These are phyloP conservation scores for Candida gorgasii DNA, from an alignment of 805 yeast genomes.

Conservation along the genomic window DNA sequence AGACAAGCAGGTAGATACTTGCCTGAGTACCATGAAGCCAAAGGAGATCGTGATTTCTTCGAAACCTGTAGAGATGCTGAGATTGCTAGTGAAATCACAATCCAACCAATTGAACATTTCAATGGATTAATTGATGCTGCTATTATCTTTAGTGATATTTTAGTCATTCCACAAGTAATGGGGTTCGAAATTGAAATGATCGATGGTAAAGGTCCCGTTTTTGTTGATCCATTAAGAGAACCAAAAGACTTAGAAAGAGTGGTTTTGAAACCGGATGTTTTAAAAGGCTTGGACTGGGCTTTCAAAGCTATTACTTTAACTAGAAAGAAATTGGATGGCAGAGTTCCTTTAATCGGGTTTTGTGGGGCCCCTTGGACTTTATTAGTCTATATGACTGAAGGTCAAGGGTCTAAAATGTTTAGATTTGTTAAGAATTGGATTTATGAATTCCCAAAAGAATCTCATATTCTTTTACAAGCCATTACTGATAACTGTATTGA, in stretches of 20 bases:
- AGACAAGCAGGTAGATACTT: conserved; percentile 95
- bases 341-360: conserved; percentile 93
- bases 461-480: conserved; percentile 70
- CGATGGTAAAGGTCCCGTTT: conserved; percentile 93
- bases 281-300: conserved; percentile 88
- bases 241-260: conserved; percentile 66
- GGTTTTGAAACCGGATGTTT: conserved; percentile 65
- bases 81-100: conserved; percentile 88
- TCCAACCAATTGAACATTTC: conserved; percentile 90
- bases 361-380: conserved; percentile 99
- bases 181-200: conserved; percentile 94
- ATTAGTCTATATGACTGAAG: conserved; percentile 95
- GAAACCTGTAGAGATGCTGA: conserved; percentile 96
- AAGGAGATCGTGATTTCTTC: conserved; percentile 84
- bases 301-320: conserved; percentile 90
- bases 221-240: conserved; percentile 80
- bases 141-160: conserved; percentile 90
- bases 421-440: conserved; percentile 92
- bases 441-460: conserved; percentile 70
- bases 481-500: conserved; percentile 88
- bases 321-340: conserved; percentile 79
- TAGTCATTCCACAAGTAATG: conserved; percentile 97
- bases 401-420: conserved; percentile 92
- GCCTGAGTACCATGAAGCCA: conserved; percentile 89
- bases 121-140: conserved; percentile 94